Conservation (phyloP, 306 rosid species). For the Ammopiptanthus mongolicus region DNA sequence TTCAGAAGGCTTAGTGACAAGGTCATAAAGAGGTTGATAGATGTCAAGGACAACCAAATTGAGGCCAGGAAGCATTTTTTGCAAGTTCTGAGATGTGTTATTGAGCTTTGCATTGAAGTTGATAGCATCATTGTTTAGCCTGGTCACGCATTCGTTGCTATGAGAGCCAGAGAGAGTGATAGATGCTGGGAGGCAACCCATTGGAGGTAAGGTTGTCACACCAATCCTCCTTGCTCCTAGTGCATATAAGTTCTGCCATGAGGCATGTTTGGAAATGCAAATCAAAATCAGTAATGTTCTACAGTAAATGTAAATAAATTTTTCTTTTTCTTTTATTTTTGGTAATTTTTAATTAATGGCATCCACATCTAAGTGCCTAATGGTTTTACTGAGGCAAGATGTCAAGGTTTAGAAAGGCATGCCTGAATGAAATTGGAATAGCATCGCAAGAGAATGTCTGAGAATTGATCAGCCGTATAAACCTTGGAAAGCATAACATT, state of each 20-base stretch:
- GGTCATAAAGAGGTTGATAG: slow-evolving; percentile 51
- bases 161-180: slow-evolving; percentile 51
- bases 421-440: slow-evolving; percentile 54
- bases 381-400: not conserved
- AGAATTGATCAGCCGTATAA: slow-evolving; percentile 45
- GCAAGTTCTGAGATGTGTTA: slow-evolving; percentile 44
- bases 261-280: not conserved
- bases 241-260: slow-evolving; percentile 47
- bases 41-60: slow-evolving; percentile 50
- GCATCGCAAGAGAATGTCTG: slow-evolving; percentile 42
- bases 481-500: slow-evolving; percentile 45
- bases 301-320: not conserved
- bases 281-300: not conserved
- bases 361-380: not conserved
- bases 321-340: not conserved
- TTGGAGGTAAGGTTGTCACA: slow-evolving; percentile 60
- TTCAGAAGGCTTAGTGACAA: slow-evolving; percentile 48
- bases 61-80: slow-evolving; percentile 47
- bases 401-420: not conserved
- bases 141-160: slow-evolving; percentile 41
- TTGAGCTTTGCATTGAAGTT: slow-evolving; percentile 53
- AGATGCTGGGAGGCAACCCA: slow-evolving; percentile 58
- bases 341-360: not conserved
- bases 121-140: slow-evolving; percentile 43
- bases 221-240: slow-evolving; percentile 72